phyloP scores from a whole-genome alignment of 148 eudicot species.

The Rhododendron molle region DNA sequence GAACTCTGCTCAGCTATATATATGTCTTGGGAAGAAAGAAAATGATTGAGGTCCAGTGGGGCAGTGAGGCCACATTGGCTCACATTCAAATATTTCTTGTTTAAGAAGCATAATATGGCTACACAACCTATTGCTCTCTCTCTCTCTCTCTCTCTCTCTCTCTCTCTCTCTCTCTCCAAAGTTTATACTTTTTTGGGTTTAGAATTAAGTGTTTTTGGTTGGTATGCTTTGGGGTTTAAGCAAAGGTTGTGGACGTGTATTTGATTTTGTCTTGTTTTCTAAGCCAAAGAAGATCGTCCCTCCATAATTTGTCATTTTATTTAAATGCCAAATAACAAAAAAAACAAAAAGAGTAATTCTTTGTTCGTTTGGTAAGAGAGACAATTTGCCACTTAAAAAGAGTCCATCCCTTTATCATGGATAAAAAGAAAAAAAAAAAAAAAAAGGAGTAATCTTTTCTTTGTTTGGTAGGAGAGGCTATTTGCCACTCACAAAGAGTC shows the following conservation, averaged over 20 bases:
- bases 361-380: background rate
- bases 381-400: background rate
- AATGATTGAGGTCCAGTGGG: background rate
- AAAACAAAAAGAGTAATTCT: background rate
- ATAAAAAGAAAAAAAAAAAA: background rate
- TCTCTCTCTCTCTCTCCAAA: too few relatives aligned
- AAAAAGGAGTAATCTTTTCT: background rate
- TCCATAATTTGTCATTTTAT: constrained; percentile 1
- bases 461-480: background rate
- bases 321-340: background rate
- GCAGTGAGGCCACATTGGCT: background rate
- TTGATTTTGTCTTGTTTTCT: constrained; percentile 43
- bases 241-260: constrained; percentile 54
- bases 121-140: background rate
- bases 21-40: background rate
- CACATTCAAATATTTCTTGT: constrained; percentile 15
- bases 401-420: background rate
- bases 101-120: constrained; percentile 48
- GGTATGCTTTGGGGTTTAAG: constrained; percentile 75
- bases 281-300: constrained; percentile 36
- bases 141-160: background rate
- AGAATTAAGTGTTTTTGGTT: constrained; percentile 27
- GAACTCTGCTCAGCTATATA: background rate
- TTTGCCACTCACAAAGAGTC: background rate
- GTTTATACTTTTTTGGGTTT: background rate